A percentile compares a stretch with the other conserved stretches of the same genome.
phyloP scores from a whole-genome alignment of 1,284 basidiomycete species.

The Tilletia indica region DNA sequence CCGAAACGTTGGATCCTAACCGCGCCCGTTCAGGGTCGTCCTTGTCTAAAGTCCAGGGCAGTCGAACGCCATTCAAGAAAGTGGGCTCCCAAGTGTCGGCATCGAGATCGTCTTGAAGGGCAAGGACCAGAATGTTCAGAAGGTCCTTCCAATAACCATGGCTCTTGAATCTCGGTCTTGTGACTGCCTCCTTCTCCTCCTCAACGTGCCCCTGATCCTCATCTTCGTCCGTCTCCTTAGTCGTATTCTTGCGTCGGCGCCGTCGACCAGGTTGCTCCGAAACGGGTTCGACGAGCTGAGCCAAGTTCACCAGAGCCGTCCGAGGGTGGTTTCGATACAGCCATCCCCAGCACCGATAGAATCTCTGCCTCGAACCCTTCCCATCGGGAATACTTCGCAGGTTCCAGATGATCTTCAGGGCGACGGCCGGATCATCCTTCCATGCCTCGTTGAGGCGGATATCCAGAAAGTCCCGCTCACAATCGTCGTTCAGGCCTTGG shows the following conservation, averaged over 20 bases:
- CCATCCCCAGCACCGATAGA: constrained; percentile 68
- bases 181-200: constrained; percentile 25
- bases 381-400: constrained; percentile 67
- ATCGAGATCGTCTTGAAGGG: constrained; percentile 61
- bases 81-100: constrained; percentile 23
- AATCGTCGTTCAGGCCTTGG: constrained; percentile 74
- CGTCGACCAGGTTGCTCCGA: constrained; percentile 54
- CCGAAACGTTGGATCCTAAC: neutral
- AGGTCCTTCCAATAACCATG: constrained; percentile 72
- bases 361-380: constrained; percentile 61
- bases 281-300: constrained; percentile 61
- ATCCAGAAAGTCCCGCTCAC: constrained; percentile 77
- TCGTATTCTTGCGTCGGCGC: constrained; percentile 17
- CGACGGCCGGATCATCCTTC: constrained; percentile 62
- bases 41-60: neutral
- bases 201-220: constrained; percentile 22
- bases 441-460: constrained; percentile 68
- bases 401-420: constrained; percentile 67
- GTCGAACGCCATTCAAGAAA: neutral
- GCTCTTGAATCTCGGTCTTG: constrained; percentile 35
- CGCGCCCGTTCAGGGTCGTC: constrained; percentile 14
- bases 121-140: constrained; percentile 66
- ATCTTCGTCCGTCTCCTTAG: neutral
- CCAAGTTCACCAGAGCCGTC: constrained; percentile 66
- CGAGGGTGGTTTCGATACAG: constrained; percentile 66